A percentile compares a stretch with the other conserved stretches of the same genome.
phyloP scores from a whole-genome alignment of 2,329 filamentous ascomycete genomes.

The Hypomyces perniciosus region DNA sequence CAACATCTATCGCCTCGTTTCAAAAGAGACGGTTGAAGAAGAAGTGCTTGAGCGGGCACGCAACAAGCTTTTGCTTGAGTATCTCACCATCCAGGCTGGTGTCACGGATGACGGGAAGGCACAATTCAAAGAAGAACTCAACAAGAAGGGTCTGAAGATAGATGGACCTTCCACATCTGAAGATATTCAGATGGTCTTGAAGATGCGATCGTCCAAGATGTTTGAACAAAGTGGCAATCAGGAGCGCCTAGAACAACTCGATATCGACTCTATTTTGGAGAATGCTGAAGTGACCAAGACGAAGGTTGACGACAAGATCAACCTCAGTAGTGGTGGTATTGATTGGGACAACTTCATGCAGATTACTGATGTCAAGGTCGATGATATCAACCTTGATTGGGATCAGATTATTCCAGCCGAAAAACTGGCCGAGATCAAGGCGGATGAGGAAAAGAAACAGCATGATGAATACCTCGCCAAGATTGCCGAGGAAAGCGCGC shows the following conservation, averaged over 20 bases:
- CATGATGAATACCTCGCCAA: constrained; percentile 78
- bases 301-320: constrained; percentile 86
- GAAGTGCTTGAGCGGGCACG: constrained; percentile 93
- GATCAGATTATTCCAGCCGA: constrained; percentile 97
- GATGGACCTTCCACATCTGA: constrained; percentile 86
- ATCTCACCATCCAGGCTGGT: constrained; percentile 92
- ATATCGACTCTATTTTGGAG: constrained; percentile 94
- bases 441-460: constrained; percentile 77
- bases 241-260: constrained; percentile 90
- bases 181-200: constrained; percentile 93
- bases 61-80: constrained; percentile 96
- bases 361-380: constrained; percentile 95
- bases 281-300: constrained; percentile 97
- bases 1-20: constrained; percentile 92
- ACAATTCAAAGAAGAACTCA: constrained; percentile 66
- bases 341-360: constrained; percentile 93
- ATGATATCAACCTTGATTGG: constrained; percentile 76
- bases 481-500: constrained; percentile 78
- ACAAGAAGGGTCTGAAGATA: constrained; percentile 66
- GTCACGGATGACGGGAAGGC: constrained; percentile 94
- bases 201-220: constrained; percentile 98
- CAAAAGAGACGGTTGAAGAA: constrained; percentile 97
- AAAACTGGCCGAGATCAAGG: constrained; percentile 81
- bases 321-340: constrained; percentile 79
- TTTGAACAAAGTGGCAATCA: constrained; percentile 97